Evolutionary conservation across 208 protist species (phyloP), one percentile per base, ranked within the genome.

Genomic region (Trypanosomatidae sp.): DNA sequence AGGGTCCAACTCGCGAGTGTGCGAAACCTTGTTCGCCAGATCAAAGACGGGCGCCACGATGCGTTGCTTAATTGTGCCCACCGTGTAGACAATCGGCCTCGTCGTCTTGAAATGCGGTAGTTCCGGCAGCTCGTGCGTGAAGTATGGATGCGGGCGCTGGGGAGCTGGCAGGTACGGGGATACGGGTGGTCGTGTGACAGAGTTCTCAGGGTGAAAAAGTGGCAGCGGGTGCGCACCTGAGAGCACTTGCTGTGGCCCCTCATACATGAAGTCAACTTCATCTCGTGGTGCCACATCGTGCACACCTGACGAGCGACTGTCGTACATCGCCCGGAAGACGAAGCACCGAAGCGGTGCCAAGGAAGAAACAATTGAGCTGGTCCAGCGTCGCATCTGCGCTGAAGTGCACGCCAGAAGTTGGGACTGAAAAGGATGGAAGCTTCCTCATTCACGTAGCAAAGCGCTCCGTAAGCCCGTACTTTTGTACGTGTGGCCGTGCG

Each of bases 111-210:
- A 91, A 75, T 97, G 91, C 10, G 93, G 93, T 43, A 97, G 81
- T 80, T 97, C 91, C 9, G 88, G 82, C 46, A 97, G 58, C 47
- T 81, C 74, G n/a, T 86, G 71, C 13, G 79, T 87, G 81, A 97
- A 96, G 78, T 97, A 97, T n/a, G 93, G 93, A 71, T 97, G 93
- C 2, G 82, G 62, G 0, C 93, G 84, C 68, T 94, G 87, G 10
- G 93, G 93, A n/a, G 90, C 95, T 5, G 93, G 93, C 15, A 96
- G 69, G 80, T 91, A 97, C 17, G 93, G 93, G 46, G 91, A 96
- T 5, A 95, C 87, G 22, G 86, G 74, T 3, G 93, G 91, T 28
- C 82, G 86, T 13, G 93, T 95, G 22, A 94, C 70, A 53, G 76
- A 89, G 70, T 96, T 95, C 52, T 95, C 71, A 1, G 91, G 87